These are phyloP conservation scores for Austropuccinia psidii DNA, from an alignment of 1,284 basidiomycete genomes.

Conservation along the genomic window DNA sequence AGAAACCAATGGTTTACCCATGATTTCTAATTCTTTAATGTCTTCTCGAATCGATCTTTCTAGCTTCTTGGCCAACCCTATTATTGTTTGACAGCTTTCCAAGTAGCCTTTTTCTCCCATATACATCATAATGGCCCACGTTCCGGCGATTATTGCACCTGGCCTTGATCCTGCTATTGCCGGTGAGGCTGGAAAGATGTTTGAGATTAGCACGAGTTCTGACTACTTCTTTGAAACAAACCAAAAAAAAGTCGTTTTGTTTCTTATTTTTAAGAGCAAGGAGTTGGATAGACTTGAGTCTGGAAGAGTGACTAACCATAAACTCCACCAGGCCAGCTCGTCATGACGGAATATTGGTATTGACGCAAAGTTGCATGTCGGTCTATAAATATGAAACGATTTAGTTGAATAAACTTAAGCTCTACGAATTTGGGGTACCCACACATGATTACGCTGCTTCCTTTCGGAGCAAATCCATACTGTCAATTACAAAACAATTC, in stretches of 20 bases:
- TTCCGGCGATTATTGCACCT: conserved; percentile 83
- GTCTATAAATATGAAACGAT: conserved; percentile 39
- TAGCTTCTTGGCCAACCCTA: conserved; percentile 63
- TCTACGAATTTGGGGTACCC: background rate
- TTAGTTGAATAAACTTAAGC: conserved; percentile 17
- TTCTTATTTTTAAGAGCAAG: background rate
- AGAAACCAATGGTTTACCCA: conserved; percentile 81
- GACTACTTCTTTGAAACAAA: background rate
- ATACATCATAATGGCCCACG: conserved; percentile 92
- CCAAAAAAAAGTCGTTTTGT: background rate
- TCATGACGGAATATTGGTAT: conserved; percentile 47
- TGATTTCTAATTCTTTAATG: conserved; percentile 68
- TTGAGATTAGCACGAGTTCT: conserved; percentile 9
- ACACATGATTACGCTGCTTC: conserved; percentile 42
- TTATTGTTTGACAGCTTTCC: conserved; percentile 75
- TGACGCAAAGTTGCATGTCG: conserved; percentile 41
- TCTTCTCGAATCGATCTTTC: conserved; percentile 59
- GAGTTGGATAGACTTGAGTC: background rate
- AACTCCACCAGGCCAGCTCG: conserved; percentile 47
- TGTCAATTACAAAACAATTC: conserved; percentile 44
- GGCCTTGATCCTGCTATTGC: conserved; percentile 55
- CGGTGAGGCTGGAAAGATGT: conserved; percentile 39
- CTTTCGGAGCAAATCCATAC: conserved; percentile 80
- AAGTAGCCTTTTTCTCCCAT: conserved; percentile 88
- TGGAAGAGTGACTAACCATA: conserved; percentile 38